These are phyloP conservation scores for Colletotrichum liaoningense DNA, from an alignment of 2,329 filamentous ascomycete genomes.

Conservation along the genomic window DNA sequence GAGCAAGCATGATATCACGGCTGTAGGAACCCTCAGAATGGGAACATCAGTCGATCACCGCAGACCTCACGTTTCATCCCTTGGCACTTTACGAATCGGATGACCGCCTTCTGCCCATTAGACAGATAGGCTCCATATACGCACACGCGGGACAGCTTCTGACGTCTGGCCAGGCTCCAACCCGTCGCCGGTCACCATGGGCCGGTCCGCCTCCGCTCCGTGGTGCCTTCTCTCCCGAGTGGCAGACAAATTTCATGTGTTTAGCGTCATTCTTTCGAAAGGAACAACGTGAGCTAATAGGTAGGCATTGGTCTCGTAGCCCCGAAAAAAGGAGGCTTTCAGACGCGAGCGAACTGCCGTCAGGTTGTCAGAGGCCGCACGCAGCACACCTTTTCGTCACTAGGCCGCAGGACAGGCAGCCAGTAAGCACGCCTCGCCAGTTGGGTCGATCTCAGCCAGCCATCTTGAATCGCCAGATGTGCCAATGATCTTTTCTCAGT, in stretches of 20 bases:
- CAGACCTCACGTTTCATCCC: slow-evolving; percentile 2
- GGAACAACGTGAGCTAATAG: too few relatives aligned
- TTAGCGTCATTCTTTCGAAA: neutral
- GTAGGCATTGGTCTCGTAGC: neutral
- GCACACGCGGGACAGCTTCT: neutral
- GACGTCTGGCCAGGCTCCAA: neutral
- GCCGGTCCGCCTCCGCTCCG: slow-evolving; percentile 18
- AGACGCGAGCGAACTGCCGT: slow-evolving; percentile 6
- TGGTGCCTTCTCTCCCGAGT: neutral
- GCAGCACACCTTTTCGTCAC: slow-evolving; percentile 22
- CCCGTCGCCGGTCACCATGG: neutral
- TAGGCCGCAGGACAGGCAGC: slow-evolving; percentile 37
- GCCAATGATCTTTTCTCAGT: slow-evolving; percentile 14
- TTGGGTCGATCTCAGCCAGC: slow-evolving; percentile 29
- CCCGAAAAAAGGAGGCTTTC: neutral
- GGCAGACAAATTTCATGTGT: neutral
- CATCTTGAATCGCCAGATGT: slow-evolving; percentile 25
- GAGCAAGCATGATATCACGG: slow-evolving; percentile 23
- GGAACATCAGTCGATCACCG: slow-evolving; percentile 21
- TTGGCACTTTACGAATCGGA: slow-evolving; percentile 18
- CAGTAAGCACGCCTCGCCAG: slow-evolving; percentile 36
- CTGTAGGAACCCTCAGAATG: neutral
- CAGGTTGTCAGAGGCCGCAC: neutral
- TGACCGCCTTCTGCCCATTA: neutral
- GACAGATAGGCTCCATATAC: neutral